Evolutionary conservation across 2,329 filamentous ascomycete species (phyloP), one percentile per base, ranked within the genome.

Genomic region (Capronia americana): DNA sequence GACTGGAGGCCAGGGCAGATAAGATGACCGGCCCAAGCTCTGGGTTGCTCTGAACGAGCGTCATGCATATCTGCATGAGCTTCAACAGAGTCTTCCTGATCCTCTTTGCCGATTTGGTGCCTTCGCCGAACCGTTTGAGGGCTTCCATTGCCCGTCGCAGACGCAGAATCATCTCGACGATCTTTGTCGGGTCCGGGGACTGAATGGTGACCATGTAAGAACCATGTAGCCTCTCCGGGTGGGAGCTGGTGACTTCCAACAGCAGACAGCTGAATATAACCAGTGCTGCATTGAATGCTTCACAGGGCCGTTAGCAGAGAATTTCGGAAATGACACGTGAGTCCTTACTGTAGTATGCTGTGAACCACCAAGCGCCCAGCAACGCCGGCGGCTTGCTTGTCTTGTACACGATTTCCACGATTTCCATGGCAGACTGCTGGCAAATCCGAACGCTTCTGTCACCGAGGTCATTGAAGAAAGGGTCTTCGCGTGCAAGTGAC

Each of bases 331-430:
- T 59, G 59, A 65, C 60, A 26, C 66, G 50, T 28, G 38, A 12
- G 23, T 20, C 20, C 64, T 64, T 64, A 72, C 70, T 75, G 66
- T 80, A 81, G 63, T 80, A 80, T 8, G 80, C 69, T 23, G 75
- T 74, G 65, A 79, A 81, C 77, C 78, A 80, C 78, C 79, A 80
- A 5, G 78, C 78, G 2, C 78, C 79, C 2, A 80, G 71, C 1
- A 77, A 66, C 26, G 73, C 67, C 24, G 67, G 57, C 20, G 63
- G 66, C 61, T 67, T 58, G n/a, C 64, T 65, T 1, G 67, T 66
- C 3, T 69, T 68, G 32, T 61, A 57, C 2, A 77, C 66, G 51
- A 76, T 74, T 24, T 75, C 70, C 50, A 81, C 76, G 12, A 79
- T 79, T 30, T 73, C 70, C 50, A 75, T 74, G 11, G 79, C 77